Base-by-base conservation (phyloP, 768 basidiomycete genomes). In the Kwoniella sp. region DNA sequence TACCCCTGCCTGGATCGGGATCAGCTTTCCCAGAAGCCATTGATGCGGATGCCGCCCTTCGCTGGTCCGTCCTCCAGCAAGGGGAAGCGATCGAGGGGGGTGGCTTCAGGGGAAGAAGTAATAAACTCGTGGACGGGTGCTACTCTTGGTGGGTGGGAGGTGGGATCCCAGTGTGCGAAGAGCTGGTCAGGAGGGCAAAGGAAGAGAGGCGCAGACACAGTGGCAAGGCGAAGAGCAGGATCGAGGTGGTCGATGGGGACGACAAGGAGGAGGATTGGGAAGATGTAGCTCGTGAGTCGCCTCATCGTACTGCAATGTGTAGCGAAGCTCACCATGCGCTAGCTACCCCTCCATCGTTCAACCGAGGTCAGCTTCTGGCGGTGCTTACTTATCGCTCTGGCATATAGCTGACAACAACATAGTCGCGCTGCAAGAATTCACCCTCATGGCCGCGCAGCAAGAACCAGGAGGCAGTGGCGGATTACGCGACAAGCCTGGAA, bases 101-200 rank as follows among this genome's bases (percentile, higher is more conserved):
- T 3, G 95, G 95, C 2, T 98, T 99, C 76, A 81, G 80, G 49
- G 95, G 95, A 0, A 78, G 95, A 46, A 89, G 89, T 59, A 99
- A 98, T 72, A 99, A 99, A 73, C 80, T 99, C n/a, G 93, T 99
- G 0, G 95, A 99, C 65, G 95, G 93, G 3, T 99, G 95, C 74
- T 99, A 99, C 74, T 85, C 87, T n/a, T 99, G 95, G 95, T 99
- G 93, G 95, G 88, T 89, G 20, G 95, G 89, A 1, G 92, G 92
- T 0, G 80, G 86, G 14, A 88, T 95, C 68, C 79, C 81, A 0
- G 76, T 96, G 7, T 75, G 95, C 0, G 87, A 88, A 51, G 82
- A 81, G 23, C 36, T 71, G 47, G 43, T 59, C 11, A 46, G 51
- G 47, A 42, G 60, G 28, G 62, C 63, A 15, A 51, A 46, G 41